phyloP scores from a whole-genome alignment of 306 rosid genomes.

The Prunus mume region DNA sequence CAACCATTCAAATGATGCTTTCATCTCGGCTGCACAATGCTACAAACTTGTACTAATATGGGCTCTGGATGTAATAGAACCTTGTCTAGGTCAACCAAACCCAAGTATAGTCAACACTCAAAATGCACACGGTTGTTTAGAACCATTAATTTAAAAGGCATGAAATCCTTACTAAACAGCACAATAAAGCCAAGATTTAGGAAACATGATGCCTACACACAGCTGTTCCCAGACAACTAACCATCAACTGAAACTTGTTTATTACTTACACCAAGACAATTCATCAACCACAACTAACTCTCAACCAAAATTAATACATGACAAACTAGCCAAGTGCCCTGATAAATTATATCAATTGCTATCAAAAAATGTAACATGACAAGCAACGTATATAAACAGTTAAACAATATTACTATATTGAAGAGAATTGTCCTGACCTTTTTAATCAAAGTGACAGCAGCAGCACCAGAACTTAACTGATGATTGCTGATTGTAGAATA shows the following conservation, averaged over 20 bases:
- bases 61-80: background rate
- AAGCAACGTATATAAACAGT: background rate
- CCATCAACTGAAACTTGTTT: background rate
- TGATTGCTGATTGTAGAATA: slow-evolving; percentile 37
- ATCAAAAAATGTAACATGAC: background rate
- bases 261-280: background rate
- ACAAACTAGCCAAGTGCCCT: background rate
- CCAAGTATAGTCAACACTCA: background rate
- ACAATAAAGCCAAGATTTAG: background rate
- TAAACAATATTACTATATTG: background rate
- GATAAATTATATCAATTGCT: background rate
- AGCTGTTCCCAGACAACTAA: background rate
- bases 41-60: background rate
- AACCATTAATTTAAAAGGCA: background rate
- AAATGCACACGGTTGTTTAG: background rate
- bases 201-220: background rate
- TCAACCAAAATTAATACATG: background rate
- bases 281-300: background rate
- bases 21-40: background rate
- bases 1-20: background rate
- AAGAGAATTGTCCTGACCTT: slow-evolving; percentile 50
- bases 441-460: slow-evolving; percentile 60
- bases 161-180: background rate
- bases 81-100: slow-evolving; percentile 7
- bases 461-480: slow-evolving; percentile 47